These are phyloP conservation scores for Macadamia tetraphylla DNA, from an alignment of 164 flowering plant genomes.

Conservation along the genomic window DNA sequence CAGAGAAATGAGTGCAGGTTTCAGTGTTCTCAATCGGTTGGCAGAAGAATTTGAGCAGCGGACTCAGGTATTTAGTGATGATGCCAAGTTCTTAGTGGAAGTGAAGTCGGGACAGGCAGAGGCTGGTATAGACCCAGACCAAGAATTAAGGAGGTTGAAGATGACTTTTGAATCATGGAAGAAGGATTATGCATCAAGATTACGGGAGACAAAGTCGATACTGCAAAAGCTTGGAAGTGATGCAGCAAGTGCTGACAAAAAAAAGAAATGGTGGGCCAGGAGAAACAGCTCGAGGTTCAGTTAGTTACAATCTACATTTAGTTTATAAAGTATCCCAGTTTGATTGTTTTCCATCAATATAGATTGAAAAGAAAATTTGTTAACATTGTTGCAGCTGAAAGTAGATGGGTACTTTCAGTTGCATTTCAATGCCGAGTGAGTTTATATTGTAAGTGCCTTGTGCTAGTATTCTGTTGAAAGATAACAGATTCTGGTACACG, in stretches of 20 bases:
- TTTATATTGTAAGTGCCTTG: too few species aligned
- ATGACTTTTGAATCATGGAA: conserved; percentile 92
- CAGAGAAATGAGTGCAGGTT: conserved; percentile 59
- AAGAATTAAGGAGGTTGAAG: conserved; percentile 73
- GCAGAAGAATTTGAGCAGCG: conserved; percentile 93
- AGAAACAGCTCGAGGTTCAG: conserved; percentile 62
- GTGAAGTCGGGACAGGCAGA: conserved; percentile 91
- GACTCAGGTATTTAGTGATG: conserved; percentile 86
- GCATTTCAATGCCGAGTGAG: too few species aligned
- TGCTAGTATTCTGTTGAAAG: too few species aligned
- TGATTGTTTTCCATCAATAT: too few species aligned
- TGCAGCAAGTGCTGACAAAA: conserved; percentile 45
- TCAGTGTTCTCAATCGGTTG: conserved; percentile 74
- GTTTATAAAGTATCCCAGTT: neutral
- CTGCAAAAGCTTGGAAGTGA: conserved; percentile 71
- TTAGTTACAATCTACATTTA: conserved; percentile 2
- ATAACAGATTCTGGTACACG: too few species aligned
- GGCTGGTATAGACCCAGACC: conserved; percentile 79
- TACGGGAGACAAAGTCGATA: conserved; percentile 81
- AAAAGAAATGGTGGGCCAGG: conserved; percentile 94
- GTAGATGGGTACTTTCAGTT: too few species aligned
- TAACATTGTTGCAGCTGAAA: too few species aligned
- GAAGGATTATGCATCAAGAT: conserved; percentile 72
- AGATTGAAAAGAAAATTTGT: too few species aligned
- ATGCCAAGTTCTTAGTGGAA: conserved; percentile 94